A percentile compares a stretch with the other conserved stretches of the same genome.
Conservation (phyloP, 306 rosid species). For the Oemleria cerasiformis region DNA sequence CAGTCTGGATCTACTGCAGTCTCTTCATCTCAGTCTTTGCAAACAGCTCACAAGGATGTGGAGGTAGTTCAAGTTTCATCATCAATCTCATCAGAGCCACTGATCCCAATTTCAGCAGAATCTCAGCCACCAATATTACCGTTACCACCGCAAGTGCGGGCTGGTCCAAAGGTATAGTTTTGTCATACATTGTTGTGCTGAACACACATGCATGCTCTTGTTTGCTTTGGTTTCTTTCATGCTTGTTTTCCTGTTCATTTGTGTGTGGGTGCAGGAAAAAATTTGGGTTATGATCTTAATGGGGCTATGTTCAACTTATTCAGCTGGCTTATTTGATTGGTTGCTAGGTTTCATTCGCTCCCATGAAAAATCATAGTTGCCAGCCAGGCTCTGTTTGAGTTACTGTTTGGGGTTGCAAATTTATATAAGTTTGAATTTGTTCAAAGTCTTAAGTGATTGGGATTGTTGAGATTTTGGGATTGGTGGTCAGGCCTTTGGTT, state of each 20-base stretch:
- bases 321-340: background rate
- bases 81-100: conserved; percentile 39
- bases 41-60: conserved; percentile 64
- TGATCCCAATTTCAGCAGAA: conserved; percentile 48
- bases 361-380: background rate
- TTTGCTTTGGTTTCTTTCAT: background rate
- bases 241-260: background rate
- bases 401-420: background rate
- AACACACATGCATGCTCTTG: background rate
- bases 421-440: background rate
- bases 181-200: background rate
- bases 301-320: background rate
- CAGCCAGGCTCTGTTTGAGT: background rate
- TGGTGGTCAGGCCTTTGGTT: background rate
- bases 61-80: conserved; percentile 73
- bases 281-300: background rate
- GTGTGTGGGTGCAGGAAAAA: background rate
- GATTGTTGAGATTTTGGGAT: background rate
- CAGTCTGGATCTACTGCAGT: conserved; percentile 55
- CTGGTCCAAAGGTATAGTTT: conserved; percentile 45
- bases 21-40: conserved; percentile 52
- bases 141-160: conserved; percentile 50
- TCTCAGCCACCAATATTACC: conserved; percentile 80
- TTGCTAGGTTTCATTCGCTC: background rate
- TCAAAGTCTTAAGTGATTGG: background rate